Evolutionary conservation across 116 monocot genomes (phyloP).

Genomic region (Iris pallida): DNA sequence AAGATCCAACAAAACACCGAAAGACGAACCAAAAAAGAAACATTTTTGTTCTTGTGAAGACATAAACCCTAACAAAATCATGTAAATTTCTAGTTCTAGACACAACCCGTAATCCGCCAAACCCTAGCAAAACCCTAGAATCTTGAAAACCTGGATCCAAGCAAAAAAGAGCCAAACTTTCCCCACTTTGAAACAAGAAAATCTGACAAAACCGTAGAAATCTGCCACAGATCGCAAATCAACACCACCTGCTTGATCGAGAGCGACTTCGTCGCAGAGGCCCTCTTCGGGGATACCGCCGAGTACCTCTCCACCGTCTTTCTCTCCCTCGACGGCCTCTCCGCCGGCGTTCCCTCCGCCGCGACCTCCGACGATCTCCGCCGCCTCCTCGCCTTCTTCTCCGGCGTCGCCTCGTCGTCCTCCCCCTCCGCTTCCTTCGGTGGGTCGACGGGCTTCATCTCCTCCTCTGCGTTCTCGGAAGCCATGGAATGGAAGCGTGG

Average conservation of each 20-base stretch:
- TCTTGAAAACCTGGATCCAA: not conserved
- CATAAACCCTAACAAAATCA: constrained; percentile 3
- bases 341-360: constrained; percentile 12
- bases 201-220: not conserved
- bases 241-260: constrained; percentile 46
- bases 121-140: not conserved
- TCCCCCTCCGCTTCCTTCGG: not conserved
- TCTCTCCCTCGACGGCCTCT: constrained; percentile 67
- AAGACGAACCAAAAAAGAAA: too few relatives aligned
- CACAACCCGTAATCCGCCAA: too few relatives aligned
- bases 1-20: too few relatives aligned
- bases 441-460: not conserved
- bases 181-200: constrained; percentile 1
- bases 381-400: constrained; percentile 9
- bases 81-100: too few relatives aligned
- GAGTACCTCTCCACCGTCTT: constrained; percentile 66
- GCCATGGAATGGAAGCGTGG: too few relatives aligned
- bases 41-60: too few relatives aligned
- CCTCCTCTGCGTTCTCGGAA: not conserved
- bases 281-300: constrained; percentile 21
- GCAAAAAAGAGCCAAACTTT: not conserved
- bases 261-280: constrained; percentile 28
- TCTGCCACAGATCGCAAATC: not conserved
- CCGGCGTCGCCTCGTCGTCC: constrained; percentile 12
- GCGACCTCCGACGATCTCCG: constrained; percentile 9